Base-by-base conservation (phyloP, 2,329 filamentous ascomycete species). In the Neonectria hederae region DNA sequence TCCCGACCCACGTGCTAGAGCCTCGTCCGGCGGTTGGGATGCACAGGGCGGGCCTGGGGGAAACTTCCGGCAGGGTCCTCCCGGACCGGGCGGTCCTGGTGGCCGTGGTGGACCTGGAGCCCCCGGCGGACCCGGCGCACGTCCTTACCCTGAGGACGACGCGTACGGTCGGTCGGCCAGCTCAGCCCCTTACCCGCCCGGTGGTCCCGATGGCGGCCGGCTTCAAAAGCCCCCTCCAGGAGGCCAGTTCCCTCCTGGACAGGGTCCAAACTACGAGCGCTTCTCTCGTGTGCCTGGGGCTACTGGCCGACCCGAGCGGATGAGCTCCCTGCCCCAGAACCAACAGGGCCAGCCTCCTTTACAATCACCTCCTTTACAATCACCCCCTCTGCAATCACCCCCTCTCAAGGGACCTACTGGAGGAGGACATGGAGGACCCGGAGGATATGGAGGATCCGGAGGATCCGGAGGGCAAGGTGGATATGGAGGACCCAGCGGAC, bases 11-110 rank as follows among this genome's bases (percentile, higher is more conserved):
- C 81, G 82, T 10, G 79, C 78, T 40, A 83, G 84, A 52, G 75
- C 81, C 17, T 72, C 76, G 11, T 83, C 83, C 10, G 76, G 78
- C 17, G 82, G 83, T 19, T 85, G 81, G 79, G 81, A 83, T 30
- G 77, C 78, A 19, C 83, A 83, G 66, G 49, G 59, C 4, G 48
- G 54, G n/a, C 54, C 60, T 13, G 24, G 14, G 8, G 53, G 53
- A 8, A 43, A 43, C 40, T 43, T 43, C 26, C 54, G 26, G 11
- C 43, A 48, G 10, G 55, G 55, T 5, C 48, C 48, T 51, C 45
- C 22, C 6, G 55, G 55, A 42, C 55, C 45, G 0, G 57, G 52
- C 13, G 83, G 76, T 67, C 82, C 78, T 67, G 81, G 75, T 40
- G 69, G 56, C 9, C 42, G 19, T 8, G 32, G 56, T 35, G 35